These are phyloP conservation scores for Mentha longifolia DNA, from an alignment of 257 asterid genomes.

Conservation along the genomic window DNA sequence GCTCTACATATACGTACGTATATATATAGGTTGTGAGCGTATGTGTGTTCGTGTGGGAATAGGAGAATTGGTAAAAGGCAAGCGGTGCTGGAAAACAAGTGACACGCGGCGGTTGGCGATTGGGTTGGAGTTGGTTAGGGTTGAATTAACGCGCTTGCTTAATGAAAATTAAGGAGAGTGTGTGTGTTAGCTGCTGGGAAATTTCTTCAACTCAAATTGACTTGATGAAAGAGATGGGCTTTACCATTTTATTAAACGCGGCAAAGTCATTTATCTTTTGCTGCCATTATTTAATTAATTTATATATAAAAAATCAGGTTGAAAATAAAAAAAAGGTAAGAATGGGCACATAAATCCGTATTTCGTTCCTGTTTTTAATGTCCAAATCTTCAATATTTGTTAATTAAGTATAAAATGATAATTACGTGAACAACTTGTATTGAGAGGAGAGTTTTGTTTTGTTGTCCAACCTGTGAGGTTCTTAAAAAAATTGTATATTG, in stretches of 20 bases:
- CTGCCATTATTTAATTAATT: background rate
- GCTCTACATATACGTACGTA: background rate
- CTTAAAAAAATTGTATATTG: no score
- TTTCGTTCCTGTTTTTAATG: background rate
- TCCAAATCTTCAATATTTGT: background rate
- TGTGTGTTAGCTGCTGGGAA: constrained; percentile 31
- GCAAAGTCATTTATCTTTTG: no score
- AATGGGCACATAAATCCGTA: background rate
- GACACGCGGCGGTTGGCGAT: constrained; percentile 21
- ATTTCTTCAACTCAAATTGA: constrained; percentile 28
- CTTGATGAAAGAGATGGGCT: background rate
- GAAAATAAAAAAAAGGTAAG: no score
- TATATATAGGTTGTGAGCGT: background rate
- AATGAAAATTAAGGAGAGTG: background rate
- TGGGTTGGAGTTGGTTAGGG: background rate
- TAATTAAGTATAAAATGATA: background rate
- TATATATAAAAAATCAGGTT: background rate
- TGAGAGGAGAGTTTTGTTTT: background rate
- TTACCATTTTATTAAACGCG: background rate
- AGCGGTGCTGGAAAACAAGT: background rate
- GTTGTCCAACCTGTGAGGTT: background rate
- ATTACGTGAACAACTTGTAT: background rate
- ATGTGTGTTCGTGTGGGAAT: constrained; percentile 18
- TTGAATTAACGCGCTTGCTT: constrained; percentile 43
- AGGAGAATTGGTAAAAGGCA: constrained; percentile 34